A percentile compares a stretch with the other conserved stretches of the same genome.
Conservation (phyloP, 805 yeast genomes). For the Priceomyces castillae region DNA sequence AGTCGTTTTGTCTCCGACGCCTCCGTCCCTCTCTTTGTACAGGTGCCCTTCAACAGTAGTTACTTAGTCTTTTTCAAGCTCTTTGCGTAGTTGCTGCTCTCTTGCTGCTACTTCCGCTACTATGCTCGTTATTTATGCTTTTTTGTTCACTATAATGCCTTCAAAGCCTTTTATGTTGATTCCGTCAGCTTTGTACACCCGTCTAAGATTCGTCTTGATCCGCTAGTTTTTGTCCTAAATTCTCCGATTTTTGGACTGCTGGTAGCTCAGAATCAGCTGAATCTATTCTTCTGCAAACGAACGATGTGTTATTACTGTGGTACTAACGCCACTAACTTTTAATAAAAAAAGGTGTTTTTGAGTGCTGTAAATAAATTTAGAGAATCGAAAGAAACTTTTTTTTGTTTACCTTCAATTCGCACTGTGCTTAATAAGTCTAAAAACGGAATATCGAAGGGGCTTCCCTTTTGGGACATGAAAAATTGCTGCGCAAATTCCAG, state of each 20-base stretch:
- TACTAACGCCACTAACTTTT: not conserved
- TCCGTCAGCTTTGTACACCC: not conserved
- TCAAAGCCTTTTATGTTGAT: not conserved
- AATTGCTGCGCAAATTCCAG: not conserved
- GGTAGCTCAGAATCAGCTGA: not conserved
- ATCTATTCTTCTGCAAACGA: not conserved
- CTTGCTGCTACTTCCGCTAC: not conserved
- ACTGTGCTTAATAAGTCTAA: conserved; percentile 1
- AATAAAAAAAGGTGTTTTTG: not conserved
- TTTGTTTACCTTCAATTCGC: not conserved
- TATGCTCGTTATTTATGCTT: not conserved
- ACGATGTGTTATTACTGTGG: not conserved
- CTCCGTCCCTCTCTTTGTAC: no score
- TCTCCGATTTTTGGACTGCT: not conserved
- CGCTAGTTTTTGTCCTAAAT: not conserved
- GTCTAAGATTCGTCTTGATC: not conserved
- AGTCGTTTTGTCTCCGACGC: no score
- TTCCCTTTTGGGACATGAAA: not conserved
- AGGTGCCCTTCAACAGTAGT: no score
- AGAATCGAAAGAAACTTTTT: not conserved
- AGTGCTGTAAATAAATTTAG: not conserved
- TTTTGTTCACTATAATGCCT: not conserved
- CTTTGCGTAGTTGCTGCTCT: no score
- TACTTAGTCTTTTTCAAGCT: no score
- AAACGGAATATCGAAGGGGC: not conserved